A percentile compares a stretch with the other conserved stretches of the same genome.
Evolutionary conservation across 306 rosid species (phyloP).

Genomic region (Gynostemma pentaphyllum): DNA sequence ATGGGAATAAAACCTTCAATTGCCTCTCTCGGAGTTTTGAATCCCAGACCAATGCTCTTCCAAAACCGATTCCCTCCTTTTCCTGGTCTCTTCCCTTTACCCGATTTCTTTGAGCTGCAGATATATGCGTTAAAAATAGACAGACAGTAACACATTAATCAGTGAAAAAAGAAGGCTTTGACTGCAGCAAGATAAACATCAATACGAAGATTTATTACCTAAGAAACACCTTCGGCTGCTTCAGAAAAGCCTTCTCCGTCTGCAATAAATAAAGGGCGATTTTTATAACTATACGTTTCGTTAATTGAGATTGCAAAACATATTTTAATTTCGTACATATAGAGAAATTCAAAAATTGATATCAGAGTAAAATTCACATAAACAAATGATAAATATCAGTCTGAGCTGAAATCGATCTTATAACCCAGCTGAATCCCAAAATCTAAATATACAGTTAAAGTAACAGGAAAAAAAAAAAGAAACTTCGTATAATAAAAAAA

Average conservation of each 20-base stretch:
- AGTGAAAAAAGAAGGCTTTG: background rate
- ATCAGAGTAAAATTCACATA: no score
- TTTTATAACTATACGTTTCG: no score
- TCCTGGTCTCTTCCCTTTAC: conserved; percentile 56
- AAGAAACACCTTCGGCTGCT: conserved; percentile 67
- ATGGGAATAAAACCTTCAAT: conserved; percentile 28
- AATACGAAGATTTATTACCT: conserved; percentile 13
- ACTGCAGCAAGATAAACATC: background rate
- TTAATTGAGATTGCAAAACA: no score
- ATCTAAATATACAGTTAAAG: no score
- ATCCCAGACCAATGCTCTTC: conserved; percentile 50
- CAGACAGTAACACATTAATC: background rate
- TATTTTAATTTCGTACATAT: background rate
- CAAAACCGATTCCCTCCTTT: conserved; percentile 54
- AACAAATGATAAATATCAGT: no score
- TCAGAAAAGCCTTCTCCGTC: conserved; percentile 72
- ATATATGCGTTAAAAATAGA: background rate
- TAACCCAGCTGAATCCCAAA: no score
- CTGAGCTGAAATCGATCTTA: no score
- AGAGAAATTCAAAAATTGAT: background rate
- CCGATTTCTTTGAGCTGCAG: conserved; percentile 45
- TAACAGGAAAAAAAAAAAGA: no score
- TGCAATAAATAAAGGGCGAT: conserved; percentile 5
- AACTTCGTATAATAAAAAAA: no score
- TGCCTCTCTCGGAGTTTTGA: conserved; percentile 58